Conservation (phyloP, 2,329 filamentous ascomycete species). For the Stemphylium vesicarium region DNA sequence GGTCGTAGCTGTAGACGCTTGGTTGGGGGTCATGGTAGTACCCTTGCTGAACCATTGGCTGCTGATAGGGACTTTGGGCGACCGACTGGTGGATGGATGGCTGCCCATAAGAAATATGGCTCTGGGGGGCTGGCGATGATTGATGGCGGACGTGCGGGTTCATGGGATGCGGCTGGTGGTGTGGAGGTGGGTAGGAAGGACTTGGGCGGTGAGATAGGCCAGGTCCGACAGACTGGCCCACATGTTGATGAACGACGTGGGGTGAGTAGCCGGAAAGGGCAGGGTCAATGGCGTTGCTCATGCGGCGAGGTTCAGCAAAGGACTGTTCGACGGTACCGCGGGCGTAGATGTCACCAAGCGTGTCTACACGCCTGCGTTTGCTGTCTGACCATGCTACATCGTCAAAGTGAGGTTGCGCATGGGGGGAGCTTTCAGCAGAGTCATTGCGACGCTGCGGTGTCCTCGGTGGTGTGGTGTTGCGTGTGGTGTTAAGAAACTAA, state of each 20-base stretch:
- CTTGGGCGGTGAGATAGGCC: constrained; percentile 38
- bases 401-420: constrained; percentile 35
- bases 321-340: constrained; percentile 24
- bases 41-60: constrained; percentile 23
- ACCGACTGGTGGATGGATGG: constrained; percentile 13
- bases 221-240: constrained; percentile 8
- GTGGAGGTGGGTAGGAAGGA: constrained; percentile 32
- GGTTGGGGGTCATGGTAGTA: constrained; percentile 38
- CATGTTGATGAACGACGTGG: constrained; percentile 9
- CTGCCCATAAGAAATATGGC: constrained; percentile 22
- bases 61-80: constrained; percentile 18
- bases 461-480: constrained; percentile 42
- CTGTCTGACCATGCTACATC: constrained; percentile 36
- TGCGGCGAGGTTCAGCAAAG: constrained; percentile 22
- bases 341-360: constrained; percentile 30
- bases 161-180: constrained; percentile 2
- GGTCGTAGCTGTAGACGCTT: constrained; percentile 26
- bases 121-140: constrained; percentile 31
- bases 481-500: constrained; percentile 37
- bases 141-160: constrained; percentile 34
- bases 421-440: constrained; percentile 39
- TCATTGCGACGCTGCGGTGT: constrained; percentile 39
- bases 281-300: constrained; percentile 32
- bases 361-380: constrained; percentile 40
- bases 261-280: constrained; percentile 26